phyloP scores from a whole-genome alignment of 2,329 filamentous ascomycete genomes.

The Chrysoporthe cubensis region DNA sequence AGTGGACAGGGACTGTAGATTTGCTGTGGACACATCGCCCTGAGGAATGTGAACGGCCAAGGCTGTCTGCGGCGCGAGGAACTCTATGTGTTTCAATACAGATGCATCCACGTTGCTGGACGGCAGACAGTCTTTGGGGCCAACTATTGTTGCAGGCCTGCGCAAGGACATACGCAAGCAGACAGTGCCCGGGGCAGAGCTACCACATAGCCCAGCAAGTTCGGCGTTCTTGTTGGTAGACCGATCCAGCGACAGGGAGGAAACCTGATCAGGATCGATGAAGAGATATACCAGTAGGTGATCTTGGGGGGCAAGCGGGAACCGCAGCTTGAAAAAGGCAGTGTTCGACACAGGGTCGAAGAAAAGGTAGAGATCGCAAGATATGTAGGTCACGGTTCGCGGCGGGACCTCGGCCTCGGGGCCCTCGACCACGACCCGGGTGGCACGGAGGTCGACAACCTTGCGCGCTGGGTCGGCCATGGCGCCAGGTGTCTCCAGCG shows the following conservation, averaged over 20 bases:
- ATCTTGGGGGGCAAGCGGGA: not conserved
- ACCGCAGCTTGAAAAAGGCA: slow-evolving; percentile 8
- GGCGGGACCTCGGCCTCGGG: not conserved
- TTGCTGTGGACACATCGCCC: slow-evolving; percentile 1
- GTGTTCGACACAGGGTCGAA: slow-evolving; percentile 9
- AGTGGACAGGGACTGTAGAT: not conserved
- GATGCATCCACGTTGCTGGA: not conserved
- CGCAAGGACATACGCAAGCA: slow-evolving; percentile 7
- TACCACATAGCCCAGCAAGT: not conserved
- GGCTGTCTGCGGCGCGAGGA: slow-evolving; percentile 2
- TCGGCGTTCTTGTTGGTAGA: not conserved
- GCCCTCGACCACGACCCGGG: slow-evolving; percentile 10
- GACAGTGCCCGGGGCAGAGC: slow-evolving; percentile 3
- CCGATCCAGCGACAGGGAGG: slow-evolving; percentile 4
- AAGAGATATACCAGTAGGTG: slow-evolving; percentile 4
- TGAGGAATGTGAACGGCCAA: slow-evolving; percentile 7
- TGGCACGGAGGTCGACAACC: slow-evolving; percentile 11
- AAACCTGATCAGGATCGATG: slow-evolving; percentile 13
- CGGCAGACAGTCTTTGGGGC: not conserved
- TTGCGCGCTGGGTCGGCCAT: not conserved
- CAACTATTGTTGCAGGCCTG: slow-evolving; percentile 4
- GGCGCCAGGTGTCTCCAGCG: not conserved
- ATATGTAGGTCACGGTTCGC: not conserved
- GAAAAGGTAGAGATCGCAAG: slow-evolving; percentile 9
- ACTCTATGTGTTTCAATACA: not conserved